Base-by-base conservation (phyloP, 352 stramenopile species). In the Phytophthora europaea region DNA sequence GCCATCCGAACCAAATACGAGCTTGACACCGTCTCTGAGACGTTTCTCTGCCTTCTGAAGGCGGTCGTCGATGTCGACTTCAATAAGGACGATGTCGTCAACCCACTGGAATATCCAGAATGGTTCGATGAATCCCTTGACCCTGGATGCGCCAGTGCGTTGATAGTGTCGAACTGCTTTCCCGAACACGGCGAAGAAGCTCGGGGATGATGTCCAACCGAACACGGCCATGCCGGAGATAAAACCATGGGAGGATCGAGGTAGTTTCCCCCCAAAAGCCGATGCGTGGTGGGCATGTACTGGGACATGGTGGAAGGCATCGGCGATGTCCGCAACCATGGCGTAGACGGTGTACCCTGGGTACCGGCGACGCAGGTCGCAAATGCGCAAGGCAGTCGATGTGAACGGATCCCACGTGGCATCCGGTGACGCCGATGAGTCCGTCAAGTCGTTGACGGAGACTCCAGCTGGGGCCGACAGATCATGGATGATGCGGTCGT, bases 401-500 rank as follows among this genome's bases (percentile, higher is more conserved):
- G 18, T 15, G 18, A 50, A 50, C 1, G 40, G 40, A n/a, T 51
- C 40, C 15, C 40, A 50, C 15, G 40, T 22, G 0, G 40, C 15
- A 6, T 48, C 40, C 16, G 40, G 40, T 7, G 40, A 50, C 13
- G 4, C 40, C 15, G 15, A 3, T 8, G 58, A 62, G 22, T 55
- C 18, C 1, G 66, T 68, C 13, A 20, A 9, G 0, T 47, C 58
- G 22, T 73, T 73, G 31, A 68, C 43, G 0, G 66, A 73, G 1
- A 2, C 16, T 2, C 52, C 66, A 12, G 15, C 2, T 0, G 60
- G 43, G 2, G 53, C 59, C 2, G 67, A 65, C 4, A 70, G n/a
- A 12, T 70, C 47, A 4, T 70, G 67, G 18, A 70, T 74, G 12
- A 74, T 70, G 3, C 67, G 60, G 10, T 45, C 67, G 16, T 61